A percentile compares a stretch with the other conserved stretches of the same genome.
Conservation (phyloP, 1,139 yeast species). For the Sugiyamaella grinbergsii region DNA sequence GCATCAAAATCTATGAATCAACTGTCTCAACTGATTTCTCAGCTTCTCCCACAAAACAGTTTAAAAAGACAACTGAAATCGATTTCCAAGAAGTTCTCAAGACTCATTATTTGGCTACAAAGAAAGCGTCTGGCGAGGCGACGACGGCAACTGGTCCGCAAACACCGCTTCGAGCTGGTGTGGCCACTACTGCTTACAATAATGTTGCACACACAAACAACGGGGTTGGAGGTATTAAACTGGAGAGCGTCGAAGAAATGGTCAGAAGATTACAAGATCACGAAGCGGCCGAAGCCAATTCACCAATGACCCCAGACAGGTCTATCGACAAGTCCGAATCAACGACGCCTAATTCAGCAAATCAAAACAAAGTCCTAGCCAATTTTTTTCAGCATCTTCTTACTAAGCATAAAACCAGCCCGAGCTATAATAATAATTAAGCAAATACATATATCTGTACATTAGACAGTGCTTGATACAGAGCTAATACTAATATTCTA, state of each 20-base stretch:
- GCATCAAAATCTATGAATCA: conserved; percentile 1
- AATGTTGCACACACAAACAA: conserved; percentile 11
- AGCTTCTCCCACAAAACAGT: neutral
- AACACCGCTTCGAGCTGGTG: conserved; percentile 3
- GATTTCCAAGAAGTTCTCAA: conserved; percentile 37
- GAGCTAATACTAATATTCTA: neutral
- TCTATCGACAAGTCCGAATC: conserved; percentile 25
- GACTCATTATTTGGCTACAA: conserved; percentile 30
- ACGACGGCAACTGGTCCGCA: conserved; percentile 12
- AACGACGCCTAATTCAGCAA: conserved; percentile 26
- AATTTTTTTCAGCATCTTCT: conserved; percentile 38
- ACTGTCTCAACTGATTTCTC: conserved; percentile 2
- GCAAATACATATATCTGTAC: neutral
- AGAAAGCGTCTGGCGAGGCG: conserved; percentile 20
- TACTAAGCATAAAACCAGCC: conserved; percentile 22
- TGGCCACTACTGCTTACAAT: neutral
- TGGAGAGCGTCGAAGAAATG: conserved; percentile 37
- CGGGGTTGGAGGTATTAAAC: conserved; percentile 39
- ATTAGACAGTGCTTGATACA: neutral
- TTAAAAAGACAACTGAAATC: conserved; percentile 19
- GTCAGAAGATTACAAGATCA: conserved; percentile 34
- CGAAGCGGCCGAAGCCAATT: conserved; percentile 24
- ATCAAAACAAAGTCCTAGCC: conserved; percentile 37
- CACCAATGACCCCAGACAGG: conserved; percentile 29
- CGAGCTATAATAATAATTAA: conserved; percentile 15